A percentile compares a stretch with the other conserved stretches of the same genome.
Evolutionary conservation across 2,329 filamentous ascomycete genomes (phyloP).

Genomic region (Fusarium pseudonygamai): DNA sequence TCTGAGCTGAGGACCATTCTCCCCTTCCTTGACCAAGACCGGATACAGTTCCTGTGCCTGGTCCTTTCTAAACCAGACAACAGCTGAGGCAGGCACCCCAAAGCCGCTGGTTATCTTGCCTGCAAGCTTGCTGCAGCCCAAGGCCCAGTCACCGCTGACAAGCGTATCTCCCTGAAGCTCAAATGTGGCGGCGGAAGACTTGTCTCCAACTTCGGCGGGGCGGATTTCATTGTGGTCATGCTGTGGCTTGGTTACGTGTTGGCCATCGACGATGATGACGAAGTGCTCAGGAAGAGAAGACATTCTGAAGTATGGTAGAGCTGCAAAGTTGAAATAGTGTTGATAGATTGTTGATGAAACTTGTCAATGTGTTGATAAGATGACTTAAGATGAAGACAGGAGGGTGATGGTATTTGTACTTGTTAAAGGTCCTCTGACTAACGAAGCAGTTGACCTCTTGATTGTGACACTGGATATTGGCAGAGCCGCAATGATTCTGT

Average conservation of each 20-base stretch:
- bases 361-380: background rate
- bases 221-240: background rate
- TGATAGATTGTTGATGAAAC: background rate
- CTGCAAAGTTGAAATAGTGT: rapidly evolving
- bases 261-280: background rate
- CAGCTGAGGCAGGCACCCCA: background rate
- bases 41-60: background rate
- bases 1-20: background rate
- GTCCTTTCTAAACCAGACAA: background rate
- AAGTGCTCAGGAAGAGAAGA: background rate
- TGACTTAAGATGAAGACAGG: background rate
- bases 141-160: background rate
- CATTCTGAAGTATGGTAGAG: too few species aligned
- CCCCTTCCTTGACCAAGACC: background rate
- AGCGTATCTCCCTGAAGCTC: background rate
- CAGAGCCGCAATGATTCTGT: background rate
- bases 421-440: background rate
- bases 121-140: background rate
- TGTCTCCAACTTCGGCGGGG: background rate
- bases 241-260: background rate
- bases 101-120: background rate
- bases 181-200: background rate
- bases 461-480: background rate
- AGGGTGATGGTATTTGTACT: background rate
- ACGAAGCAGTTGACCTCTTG: background rate